phyloP scores from a whole-genome alignment of 345 rosid species.

The Toxicodendron radicans region DNA sequence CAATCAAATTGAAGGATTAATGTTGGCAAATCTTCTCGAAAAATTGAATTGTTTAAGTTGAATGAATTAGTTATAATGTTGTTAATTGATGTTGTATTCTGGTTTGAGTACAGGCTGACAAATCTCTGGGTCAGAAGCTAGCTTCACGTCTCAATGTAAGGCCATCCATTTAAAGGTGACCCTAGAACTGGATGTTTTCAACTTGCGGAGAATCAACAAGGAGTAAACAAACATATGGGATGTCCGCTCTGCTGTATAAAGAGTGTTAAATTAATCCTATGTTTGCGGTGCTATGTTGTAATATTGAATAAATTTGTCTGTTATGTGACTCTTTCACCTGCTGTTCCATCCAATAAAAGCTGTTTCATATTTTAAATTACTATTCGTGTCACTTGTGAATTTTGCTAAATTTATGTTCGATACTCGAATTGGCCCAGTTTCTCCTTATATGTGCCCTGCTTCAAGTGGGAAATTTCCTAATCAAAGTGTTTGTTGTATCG shows the following conservation, averaged over 20 bases:
- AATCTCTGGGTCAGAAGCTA: constrained; percentile 79
- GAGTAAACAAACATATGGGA: constrained; percentile 5
- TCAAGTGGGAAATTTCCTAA: not conserved
- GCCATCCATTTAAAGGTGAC: constrained; percentile 60
- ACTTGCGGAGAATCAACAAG: constrained; percentile 11
- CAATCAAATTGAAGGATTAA: not conserved
- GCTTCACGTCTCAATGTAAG: constrained; percentile 71
- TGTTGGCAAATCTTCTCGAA: not conserved
- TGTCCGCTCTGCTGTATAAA: not conserved
- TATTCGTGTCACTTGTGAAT: not conserved
- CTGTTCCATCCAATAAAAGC: constrained; percentile 9
- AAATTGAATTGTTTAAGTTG: not conserved
- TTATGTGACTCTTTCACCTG: constrained; percentile 2
- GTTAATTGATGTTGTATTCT: not conserved
- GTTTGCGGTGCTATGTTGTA: constrained; percentile 15
- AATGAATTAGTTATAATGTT: not conserved
- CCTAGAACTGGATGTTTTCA: not conserved
- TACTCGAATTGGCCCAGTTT: constrained; percentile 8
- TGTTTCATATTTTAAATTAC: not conserved
- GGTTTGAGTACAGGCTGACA: constrained; percentile 52
- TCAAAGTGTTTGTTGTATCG: not conserved
- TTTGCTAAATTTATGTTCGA: constrained; percentile 1
- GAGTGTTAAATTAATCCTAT: constrained; percentile 7
- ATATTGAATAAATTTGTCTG: constrained; percentile 6
- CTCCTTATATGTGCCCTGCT: not conserved